Evolutionary conservation across 345 rosid species (phyloP), one percentile per base, ranked within the genome.

Genomic region (Euphorbia peplus): DNA sequence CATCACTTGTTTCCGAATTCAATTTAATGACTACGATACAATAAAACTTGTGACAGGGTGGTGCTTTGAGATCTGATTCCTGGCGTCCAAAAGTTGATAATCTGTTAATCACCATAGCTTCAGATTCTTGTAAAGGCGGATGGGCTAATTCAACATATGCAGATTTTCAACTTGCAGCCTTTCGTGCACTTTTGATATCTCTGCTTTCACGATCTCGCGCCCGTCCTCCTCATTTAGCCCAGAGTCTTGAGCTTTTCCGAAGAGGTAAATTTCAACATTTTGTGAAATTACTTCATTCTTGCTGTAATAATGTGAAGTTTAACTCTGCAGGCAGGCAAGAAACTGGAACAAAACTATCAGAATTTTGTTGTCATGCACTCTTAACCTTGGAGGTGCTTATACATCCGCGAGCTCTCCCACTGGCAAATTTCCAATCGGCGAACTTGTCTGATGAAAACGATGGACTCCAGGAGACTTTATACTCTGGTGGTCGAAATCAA

Each of bases 351-450:
- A 65, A 78, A 82, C 72, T 88, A 60, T 76, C 88, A 2, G 87
- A 78, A 57, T 83, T 87, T 66, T 95, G 99, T 71, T 85, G 85
- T n/a, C 69, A 79, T 55, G 95, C 99, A 28, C 79, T 91, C 70
- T 75, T 85, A 68, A 78, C 88, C 50, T 78, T 91, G 80, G 99
- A 88, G 82, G 89, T 85, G 61, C 84, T 91, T 70, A 83, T 91
- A 60, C 97, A 91, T 80, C 98, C 97, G 1, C 82, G 97, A 77
- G 86, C 80, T 39, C 87, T 85, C 69, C 89, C 93, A 12, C 64
- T 85, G 53, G 79, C 73, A 19, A 82, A 81, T 76, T 78, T 75
- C 32, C 76, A 80, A 4, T 44, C 90, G 11, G 44, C 63, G 28
- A 67, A 57, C 60, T 67, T 80, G 48, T 44, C 39, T 22, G 72